Percentiles rank a stretch among this genome's conserved stretches.
phyloP scores from a whole-genome alignment of 352 stramenopile genomes.

The Pythium aphanidermatum region DNA sequence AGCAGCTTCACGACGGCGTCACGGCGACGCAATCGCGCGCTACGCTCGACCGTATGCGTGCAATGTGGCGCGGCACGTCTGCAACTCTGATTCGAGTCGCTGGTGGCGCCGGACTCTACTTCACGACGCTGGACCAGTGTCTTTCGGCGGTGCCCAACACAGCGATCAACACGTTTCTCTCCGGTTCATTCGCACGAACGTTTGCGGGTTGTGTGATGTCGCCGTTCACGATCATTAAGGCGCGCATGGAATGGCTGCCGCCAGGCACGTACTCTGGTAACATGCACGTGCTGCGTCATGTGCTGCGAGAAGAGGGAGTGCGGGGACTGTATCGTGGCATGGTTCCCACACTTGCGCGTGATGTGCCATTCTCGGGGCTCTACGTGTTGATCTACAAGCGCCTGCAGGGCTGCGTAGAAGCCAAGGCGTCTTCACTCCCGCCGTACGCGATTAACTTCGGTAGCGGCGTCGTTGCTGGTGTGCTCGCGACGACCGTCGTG shows the following conservation, averaged over 20 bases:
- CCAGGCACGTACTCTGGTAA: constrained; percentile 56
- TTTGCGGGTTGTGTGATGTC: constrained; percentile 78
- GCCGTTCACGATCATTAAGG: constrained; percentile 84
- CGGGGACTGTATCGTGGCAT: constrained; percentile 82
- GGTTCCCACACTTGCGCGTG: constrained; percentile 75
- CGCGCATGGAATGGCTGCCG: constrained; percentile 78
- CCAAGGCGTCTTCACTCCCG: constrained; percentile 36
- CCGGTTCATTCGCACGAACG: constrained; percentile 77
- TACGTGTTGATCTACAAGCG: constrained; percentile 86
- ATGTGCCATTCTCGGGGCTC: constrained; percentile 85
- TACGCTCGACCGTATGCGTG: constrained; percentile 29
- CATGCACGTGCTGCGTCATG: constrained; percentile 53
- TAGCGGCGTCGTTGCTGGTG: constrained; percentile 68
- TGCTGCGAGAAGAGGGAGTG: constrained; percentile 61
- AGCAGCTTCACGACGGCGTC: constrained; percentile 5
- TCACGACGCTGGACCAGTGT: constrained; percentile 69
- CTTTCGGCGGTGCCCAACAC: constrained; percentile 44
- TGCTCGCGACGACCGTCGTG: constrained; percentile 76
- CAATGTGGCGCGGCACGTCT: constrained; percentile 81
- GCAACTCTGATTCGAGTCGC: constrained; percentile 77
- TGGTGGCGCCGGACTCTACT: constrained; percentile 80
- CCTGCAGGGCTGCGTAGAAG: constrained; percentile 39
- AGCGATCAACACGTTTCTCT: constrained; percentile 71
- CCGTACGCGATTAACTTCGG: constrained; percentile 68
- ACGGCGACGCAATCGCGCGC: not conserved